Conservation (phyloP, 2,329 filamentous ascomycete species). For the Cladophialophora immunda region DNA sequence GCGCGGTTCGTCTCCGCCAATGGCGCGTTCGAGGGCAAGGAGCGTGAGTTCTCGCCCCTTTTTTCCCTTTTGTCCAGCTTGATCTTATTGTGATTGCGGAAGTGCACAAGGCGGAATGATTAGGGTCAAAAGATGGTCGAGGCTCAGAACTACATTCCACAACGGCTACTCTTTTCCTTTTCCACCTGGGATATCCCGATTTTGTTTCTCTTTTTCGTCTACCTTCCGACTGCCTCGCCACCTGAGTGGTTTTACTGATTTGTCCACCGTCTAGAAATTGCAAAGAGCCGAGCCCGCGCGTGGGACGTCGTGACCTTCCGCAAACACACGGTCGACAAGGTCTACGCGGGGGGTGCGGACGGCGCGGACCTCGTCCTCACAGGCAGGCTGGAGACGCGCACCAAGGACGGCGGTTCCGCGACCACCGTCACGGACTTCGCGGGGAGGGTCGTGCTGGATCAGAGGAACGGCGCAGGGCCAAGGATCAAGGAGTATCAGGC, state of each 20-base stretch:
- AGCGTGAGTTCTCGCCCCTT: constrained; percentile 2
- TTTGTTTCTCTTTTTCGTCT: too few relatives aligned
- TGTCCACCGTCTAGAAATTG: not conserved
- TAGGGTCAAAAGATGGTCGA: too few relatives aligned
- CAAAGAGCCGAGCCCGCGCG: constrained; percentile 13
- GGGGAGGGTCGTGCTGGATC: not conserved
- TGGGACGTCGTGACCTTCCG: constrained; percentile 15
- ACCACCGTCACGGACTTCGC: not conserved
- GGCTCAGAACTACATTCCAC: too few relatives aligned
- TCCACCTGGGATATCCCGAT: too few relatives aligned
- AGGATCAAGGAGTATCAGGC: constrained; percentile 4
- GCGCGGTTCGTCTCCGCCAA: constrained; percentile 8
- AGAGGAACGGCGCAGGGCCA: not conserved
- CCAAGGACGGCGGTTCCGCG: not conserved
- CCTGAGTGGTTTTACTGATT: not conserved
- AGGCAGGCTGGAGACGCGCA: not conserved
- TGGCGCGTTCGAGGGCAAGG: constrained; percentile 8
- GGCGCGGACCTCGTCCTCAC: constrained; percentile 10
- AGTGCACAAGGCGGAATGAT: too few relatives aligned
- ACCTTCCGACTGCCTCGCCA: too few relatives aligned
- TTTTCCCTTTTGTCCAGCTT: not conserved
- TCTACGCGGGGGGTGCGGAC: not conserved
- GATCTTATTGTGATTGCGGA: not conserved
- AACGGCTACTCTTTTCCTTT: too few relatives aligned
- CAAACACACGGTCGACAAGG: constrained; percentile 17